Conservation (phyloP, 208 protist species). For the Leishmania mexicana region DNA sequence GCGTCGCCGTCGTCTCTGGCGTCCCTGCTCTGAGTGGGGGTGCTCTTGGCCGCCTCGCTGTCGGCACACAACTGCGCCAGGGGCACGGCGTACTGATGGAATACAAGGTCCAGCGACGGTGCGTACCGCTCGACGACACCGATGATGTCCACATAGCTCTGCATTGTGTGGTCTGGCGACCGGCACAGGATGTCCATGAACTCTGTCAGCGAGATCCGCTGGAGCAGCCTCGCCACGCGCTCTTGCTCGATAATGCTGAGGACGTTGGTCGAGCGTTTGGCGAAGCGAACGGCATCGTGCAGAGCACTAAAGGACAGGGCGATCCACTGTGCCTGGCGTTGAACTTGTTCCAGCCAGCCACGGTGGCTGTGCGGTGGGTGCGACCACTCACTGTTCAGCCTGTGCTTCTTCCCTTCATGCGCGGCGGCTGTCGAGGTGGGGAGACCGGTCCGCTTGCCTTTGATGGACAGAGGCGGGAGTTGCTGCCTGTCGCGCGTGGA, state of each 20-base stretch:
- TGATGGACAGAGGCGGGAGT: conserved; percentile 20
- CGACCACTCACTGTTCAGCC: conserved; percentile 54
- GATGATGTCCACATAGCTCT: conserved; percentile 57
- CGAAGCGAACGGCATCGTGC: conserved; percentile 54
- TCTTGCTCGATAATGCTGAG: conserved; percentile 64
- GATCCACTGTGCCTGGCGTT: conserved; percentile 72
- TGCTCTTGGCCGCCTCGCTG: background rate
- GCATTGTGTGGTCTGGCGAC: conserved; percentile 29
- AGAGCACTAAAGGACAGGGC: conserved; percentile 72
- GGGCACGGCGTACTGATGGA: conserved; percentile 51
- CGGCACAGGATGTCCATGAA: conserved; percentile 63
- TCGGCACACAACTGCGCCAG: conserved; percentile 18
- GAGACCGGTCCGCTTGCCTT: background rate
- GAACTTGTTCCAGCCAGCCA: conserved; percentile 48
- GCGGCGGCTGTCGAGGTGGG: background rate
- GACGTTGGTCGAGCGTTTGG: conserved; percentile 17
- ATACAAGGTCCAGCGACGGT: conserved; percentile 52
- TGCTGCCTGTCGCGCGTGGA: conserved; percentile 44
- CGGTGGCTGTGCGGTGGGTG: conserved; percentile 62
- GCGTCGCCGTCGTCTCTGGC: conserved; percentile 1
- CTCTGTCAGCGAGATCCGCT: conserved; percentile 47
- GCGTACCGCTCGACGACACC: conserved; percentile 52
- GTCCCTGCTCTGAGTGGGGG: background rate
- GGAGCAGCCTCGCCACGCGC: conserved; percentile 36
- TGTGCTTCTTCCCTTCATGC: conserved; percentile 28